Evolutionary conservation across 176 grass and related monocot species (phyloP).

Genomic region (Oryza officinalis): DNA sequence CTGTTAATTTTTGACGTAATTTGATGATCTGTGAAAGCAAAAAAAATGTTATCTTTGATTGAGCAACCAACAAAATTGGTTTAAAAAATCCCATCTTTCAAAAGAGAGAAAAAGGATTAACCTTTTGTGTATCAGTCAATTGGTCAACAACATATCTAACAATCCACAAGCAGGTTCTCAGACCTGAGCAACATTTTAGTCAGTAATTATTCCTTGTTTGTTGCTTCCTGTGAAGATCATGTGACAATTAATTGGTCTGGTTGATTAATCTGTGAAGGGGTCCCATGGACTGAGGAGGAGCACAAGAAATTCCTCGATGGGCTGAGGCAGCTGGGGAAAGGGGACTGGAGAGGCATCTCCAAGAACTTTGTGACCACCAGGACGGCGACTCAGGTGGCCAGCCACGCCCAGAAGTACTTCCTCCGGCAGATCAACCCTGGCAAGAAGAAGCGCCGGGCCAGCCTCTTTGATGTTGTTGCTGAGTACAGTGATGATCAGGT

Average conservation of each 20-base stretch:
- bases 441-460: conserved; percentile 88
- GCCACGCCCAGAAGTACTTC: conserved; percentile 97
- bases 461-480: conserved; percentile 77
- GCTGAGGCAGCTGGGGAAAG: conserved; percentile 74
- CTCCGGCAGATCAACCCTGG: conserved; percentile 77
- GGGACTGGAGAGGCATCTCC: conserved; percentile 94
- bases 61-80: neutral
- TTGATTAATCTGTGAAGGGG: conserved; percentile 39
- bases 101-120: neutral
- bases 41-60: neutral
- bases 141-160: neutral
- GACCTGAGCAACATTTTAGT: neutral
- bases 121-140: neutral
- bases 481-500: conserved; percentile 23
- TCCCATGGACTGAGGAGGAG: conserved; percentile 96
- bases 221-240: neutral
- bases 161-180: conserved; percentile 5
- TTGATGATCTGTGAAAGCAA: neutral
- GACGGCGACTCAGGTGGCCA: conserved; percentile 94
- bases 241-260: neutral
- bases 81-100: neutral
- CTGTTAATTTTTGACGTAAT: neutral
- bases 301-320: conserved; percentile 85
- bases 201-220: neutral
- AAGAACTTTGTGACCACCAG: conserved; percentile 81